A percentile compares a stretch with the other conserved stretches of the same genome.
phyloP scores from a whole-genome alignment of 495 filamentous ascomycete genomes.

The Lophiotrema nucula region DNA sequence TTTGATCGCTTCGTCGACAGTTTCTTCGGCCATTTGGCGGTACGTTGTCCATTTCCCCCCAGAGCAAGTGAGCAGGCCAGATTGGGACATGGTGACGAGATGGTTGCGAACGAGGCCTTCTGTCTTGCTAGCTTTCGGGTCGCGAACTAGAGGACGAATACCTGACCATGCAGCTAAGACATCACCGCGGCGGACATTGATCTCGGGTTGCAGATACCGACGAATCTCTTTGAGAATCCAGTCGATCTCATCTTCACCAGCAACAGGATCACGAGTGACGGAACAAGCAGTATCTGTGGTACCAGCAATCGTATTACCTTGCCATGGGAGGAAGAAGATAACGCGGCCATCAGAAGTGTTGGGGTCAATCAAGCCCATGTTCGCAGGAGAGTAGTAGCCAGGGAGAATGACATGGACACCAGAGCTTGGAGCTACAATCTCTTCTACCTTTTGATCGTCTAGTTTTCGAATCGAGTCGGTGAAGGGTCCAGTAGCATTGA shows the following conservation, averaged over 20 bases:
- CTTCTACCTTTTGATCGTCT: conserved; percentile 69
- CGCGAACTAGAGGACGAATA: conserved; percentile 88
- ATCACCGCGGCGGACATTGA: conserved; percentile 89
- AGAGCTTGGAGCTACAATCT: conserved; percentile 90
- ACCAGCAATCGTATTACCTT: conserved; percentile 97
- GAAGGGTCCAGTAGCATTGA: conserved; percentile 97
- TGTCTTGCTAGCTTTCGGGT: conserved; percentile 90
- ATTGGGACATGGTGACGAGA: conserved; percentile 79
- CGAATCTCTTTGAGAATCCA: conserved; percentile 95
- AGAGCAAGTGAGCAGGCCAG: conserved; percentile 89
- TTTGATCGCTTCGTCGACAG: conserved; percentile 84
- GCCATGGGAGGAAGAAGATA: conserved; percentile 99
- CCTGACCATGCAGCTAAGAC: conserved; percentile 96
- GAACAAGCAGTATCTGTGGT: conserved; percentile 88
- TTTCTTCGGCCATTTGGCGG: conserved; percentile 97
- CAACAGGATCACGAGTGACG: conserved; percentile 78
- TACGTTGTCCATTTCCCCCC: conserved; percentile 99
- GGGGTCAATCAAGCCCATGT: conserved; percentile 97
- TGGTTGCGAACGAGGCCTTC: conserved; percentile 96
- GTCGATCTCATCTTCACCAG: conserved; percentile 88
- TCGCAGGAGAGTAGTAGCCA: conserved; percentile 88
- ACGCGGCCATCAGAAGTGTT: conserved; percentile 92
- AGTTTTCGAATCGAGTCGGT: conserved; percentile 90
- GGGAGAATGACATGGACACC: conserved; percentile 94
- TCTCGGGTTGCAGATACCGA: conserved; percentile 86